phyloP scores from a whole-genome alignment of 805 yeast genomes.

The Kazachstania taianensis region DNA sequence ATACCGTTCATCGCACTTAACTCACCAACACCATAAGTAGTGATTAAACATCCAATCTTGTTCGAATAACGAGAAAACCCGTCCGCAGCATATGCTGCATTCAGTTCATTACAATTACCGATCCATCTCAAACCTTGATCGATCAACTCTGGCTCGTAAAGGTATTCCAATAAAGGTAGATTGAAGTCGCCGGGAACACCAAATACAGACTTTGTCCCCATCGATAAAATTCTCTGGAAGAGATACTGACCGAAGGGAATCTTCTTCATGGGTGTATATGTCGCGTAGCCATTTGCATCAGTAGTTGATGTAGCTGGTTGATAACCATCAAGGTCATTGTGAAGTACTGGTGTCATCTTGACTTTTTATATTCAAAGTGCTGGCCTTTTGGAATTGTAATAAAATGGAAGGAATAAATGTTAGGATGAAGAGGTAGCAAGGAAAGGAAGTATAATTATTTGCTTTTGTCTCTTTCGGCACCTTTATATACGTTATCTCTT shows the following conservation, averaged over 20 bases:
- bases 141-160: conserved; percentile 33
- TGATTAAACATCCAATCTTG: conserved; percentile 52
- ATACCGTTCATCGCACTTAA: conserved; percentile 75
- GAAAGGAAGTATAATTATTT: too few relatives aligned
- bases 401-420: too few relatives aligned
- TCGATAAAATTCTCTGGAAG: conserved; percentile 44
- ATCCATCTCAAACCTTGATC: conserved; percentile 48
- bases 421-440: too few relatives aligned
- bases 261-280: too few relatives aligned
- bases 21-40: conserved; percentile 86
- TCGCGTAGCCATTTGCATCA: too few relatives aligned
- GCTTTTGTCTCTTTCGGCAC: too few relatives aligned
- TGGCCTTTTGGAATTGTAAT: too few relatives aligned
- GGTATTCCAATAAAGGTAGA: conserved; percentile 54
- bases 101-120: conserved; percentile 82
- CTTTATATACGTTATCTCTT: too few relatives aligned
- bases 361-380: too few relatives aligned
- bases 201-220: conserved; percentile 51
- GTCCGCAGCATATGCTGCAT: conserved; percentile 84
- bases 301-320: too few relatives aligned
- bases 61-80: conserved; percentile 66
- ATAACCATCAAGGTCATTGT: too few relatives aligned
- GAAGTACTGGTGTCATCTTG: too few relatives aligned
- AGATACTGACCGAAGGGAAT: conserved; percentile 57
- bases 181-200: conserved; percentile 80